Percentiles rank a stretch among this genome's conserved stretches.
Evolutionary conservation across 2,329 filamentous ascomycete genomes (phyloP).

Genomic region (Spiromastix sp.): DNA sequence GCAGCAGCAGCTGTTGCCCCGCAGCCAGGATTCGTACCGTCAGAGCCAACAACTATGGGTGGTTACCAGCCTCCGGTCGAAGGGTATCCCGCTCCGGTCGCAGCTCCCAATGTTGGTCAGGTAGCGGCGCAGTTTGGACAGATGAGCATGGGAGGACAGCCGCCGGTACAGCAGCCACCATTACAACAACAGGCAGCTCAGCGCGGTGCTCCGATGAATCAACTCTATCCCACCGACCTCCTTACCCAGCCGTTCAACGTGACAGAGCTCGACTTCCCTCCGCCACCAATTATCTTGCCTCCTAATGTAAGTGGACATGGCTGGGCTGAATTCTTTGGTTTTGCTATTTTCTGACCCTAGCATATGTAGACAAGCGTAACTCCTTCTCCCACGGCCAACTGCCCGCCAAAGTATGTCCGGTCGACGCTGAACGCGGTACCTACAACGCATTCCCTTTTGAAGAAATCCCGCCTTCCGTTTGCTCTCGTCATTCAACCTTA

Average conservation of each 20-base stretch:
- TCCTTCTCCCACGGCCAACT: conserved; percentile 82
- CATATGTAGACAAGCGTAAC: conserved; percentile 67
- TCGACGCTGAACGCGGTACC: conserved; percentile 92
- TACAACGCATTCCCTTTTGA: conserved; percentile 82
- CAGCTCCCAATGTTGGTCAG: conserved; percentile 52
- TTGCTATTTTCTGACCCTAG: conserved; percentile 27
- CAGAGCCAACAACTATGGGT: conserved; percentile 34
- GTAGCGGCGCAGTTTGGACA: conserved; percentile 75
- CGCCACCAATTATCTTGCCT: conserved; percentile 81
- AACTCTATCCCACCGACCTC: conserved; percentile 84
- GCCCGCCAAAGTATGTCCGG: conserved; percentile 84
- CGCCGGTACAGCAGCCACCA: conserved; percentile 41
- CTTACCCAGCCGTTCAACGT: conserved; percentile 91
- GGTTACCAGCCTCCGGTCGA: conserved; percentile 60
- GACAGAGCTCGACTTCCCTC: conserved; percentile 79
- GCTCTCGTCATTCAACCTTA: conserved; percentile 95
- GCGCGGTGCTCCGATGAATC: conserved; percentile 56
- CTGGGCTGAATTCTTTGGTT: background rate
- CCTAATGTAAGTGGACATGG: conserved; percentile 61
- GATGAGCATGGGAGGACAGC: conserved; percentile 57
- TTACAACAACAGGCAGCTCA: conserved; percentile 34
- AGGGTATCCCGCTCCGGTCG: conserved; percentile 51
- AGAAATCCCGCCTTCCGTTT: conserved; percentile 94
- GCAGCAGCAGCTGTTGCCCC: conserved; percentile 19
- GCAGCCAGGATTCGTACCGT: conserved; percentile 12